Conservation (phyloP, 108 stramenopile genomes). For the Fistulifera solaris region DNA sequence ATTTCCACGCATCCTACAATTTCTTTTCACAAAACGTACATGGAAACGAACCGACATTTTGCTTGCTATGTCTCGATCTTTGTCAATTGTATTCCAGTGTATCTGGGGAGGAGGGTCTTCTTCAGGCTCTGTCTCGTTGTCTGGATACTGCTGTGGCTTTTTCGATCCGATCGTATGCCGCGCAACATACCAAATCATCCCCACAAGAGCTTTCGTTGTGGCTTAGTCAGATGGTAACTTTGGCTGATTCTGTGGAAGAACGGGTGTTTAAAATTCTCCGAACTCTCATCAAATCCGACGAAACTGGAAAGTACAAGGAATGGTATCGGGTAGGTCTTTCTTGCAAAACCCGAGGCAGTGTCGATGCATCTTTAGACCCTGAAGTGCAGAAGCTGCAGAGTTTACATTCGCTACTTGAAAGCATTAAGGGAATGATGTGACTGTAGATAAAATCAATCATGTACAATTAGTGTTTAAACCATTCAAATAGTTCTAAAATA, state of each 20-base stretch:
- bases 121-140: constrained; percentile 55
- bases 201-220: constrained; percentile 24
- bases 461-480: too few relatives aligned
- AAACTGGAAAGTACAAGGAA: constrained; percentile 38
- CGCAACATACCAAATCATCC: too few relatives aligned
- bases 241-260: constrained; percentile 51
- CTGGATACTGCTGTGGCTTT: constrained; percentile 63
- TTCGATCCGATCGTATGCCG: constrained; percentile 12
- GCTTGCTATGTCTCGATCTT: constrained; percentile 66
- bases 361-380: too few relatives aligned
- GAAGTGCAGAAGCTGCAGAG: too few relatives aligned
- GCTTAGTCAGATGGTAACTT: constrained; percentile 54
- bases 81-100: constrained; percentile 66
- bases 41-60: constrained; percentile 73
- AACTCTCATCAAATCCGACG: constrained; percentile 43
- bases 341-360: too few relatives aligned
- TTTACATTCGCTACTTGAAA: too few relatives aligned
- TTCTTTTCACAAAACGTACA: constrained; percentile 37
- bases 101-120: constrained; percentile 53
- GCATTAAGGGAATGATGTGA: too few relatives aligned
- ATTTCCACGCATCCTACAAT: constrained; percentile 54
- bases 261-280: constrained; percentile 60
- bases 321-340: constrained; percentile 45
- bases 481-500: too few relatives aligned
- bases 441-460: too few relatives aligned